Conservation (phyloP, 441 rosid genomes). For the Gossypium davidsonii region DNA sequence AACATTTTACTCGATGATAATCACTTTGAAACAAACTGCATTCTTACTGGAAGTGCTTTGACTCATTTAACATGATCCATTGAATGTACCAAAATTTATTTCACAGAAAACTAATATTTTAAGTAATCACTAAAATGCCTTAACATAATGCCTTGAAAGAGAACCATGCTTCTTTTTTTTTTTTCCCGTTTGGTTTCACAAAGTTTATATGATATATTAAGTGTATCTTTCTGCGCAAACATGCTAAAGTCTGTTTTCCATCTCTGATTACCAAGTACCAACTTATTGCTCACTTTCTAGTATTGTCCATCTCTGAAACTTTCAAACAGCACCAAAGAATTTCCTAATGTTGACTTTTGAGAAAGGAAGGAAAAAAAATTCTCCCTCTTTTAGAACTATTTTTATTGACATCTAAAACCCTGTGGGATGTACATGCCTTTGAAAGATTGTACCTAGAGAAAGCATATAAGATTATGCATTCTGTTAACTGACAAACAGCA, state of each 20-base stretch:
- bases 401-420: not conserved
- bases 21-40: conserved; percentile 1
- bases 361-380: not conserved
- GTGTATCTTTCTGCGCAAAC: not conserved
- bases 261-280: not conserved
- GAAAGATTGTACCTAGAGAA: not conserved
- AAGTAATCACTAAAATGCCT: not conserved
- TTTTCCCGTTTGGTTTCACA: not conserved
- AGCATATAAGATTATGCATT: not conserved
- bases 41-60: not conserved
- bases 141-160: not conserved
- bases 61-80: not conserved
- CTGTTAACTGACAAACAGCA: not conserved
- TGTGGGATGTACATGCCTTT: not conserved
- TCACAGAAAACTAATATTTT: not conserved
- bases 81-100: not conserved
- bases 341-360: not conserved
- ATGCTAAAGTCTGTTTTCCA: not conserved
- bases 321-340: not conserved
- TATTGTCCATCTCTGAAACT: not conserved
- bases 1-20: not conserved
- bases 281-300: not conserved
- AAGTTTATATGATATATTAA: not conserved
- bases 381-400: not conserved
- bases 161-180: not conserved